Evolutionary conservation across 805 yeast genomes (phyloP).

Genomic region (Kodamaea jinghongensis): DNA sequence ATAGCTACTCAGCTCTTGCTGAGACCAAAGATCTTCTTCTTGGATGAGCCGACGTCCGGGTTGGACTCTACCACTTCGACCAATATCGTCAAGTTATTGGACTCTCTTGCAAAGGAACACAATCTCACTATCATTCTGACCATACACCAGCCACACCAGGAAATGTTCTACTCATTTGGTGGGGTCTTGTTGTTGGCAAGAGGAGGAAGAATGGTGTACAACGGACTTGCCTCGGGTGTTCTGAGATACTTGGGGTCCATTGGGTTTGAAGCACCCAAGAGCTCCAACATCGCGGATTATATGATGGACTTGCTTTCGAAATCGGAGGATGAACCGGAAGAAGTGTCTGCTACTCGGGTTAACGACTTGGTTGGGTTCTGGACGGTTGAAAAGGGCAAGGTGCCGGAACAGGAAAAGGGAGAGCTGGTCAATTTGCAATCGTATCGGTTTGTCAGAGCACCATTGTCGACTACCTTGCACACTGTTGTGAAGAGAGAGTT

Average conservation of each 20-base stretch:
- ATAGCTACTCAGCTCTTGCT: constrained; percentile 28
- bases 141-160: constrained; percentile 26
- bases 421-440: neutral
- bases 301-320: constrained; percentile 16
- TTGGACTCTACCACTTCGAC: constrained; percentile 25
- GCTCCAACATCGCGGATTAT: constrained; percentile 19
- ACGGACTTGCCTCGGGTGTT: constrained; percentile 15
- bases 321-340: constrained; percentile 22
- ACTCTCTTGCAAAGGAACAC: constrained; percentile 15
- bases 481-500: constrained; percentile 19
- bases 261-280: constrained; percentile 12
- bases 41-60: constrained; percentile 30
- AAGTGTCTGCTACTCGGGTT: constrained; percentile 21
- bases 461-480: constrained; percentile 10
- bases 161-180: constrained; percentile 19
- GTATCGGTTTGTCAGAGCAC: constrained; percentile 4
- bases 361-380: constrained; percentile 26
- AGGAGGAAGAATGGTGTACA: constrained; percentile 23
- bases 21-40: constrained; percentile 22
- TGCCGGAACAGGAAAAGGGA: neutral
- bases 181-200: constrained; percentile 21
- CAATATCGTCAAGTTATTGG: constrained; percentile 18
- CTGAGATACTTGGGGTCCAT: constrained; percentile 12
- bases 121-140: constrained; percentile 24
- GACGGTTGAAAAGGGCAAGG: constrained; percentile 12